A percentile compares a stretch with the other conserved stretches of the same genome.
phyloP scores from a whole-genome alignment of 2,329 filamentous ascomycete species.

The Fusarium zealandicum region DNA sequence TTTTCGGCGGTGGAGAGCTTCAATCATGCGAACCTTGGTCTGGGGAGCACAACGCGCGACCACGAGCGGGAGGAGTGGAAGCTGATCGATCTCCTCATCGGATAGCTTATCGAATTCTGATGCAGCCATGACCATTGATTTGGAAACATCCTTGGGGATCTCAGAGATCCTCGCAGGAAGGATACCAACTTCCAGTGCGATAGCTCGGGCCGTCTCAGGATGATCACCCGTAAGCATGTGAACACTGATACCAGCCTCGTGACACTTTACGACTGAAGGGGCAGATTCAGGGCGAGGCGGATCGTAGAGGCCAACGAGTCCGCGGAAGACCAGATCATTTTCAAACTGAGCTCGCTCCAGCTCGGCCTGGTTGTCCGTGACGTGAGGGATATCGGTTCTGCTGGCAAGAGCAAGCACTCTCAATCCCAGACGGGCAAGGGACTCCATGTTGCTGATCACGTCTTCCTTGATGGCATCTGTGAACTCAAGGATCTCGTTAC shows the following conservation, averaged over 20 bases:
- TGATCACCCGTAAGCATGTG: constrained; percentile 78
- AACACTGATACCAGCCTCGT: constrained; percentile 68
- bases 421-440: constrained; percentile 69
- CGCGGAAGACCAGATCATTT: constrained; percentile 68
- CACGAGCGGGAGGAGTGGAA: constrained; percentile 70
- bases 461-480: constrained; percentile 61
- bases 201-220: constrained; percentile 68
- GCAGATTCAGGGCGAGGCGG: constrained; percentile 73
- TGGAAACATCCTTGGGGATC: constrained; percentile 61
- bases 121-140: constrained; percentile 71
- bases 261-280: constrained; percentile 63
- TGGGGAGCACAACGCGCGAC: constrained; percentile 74
- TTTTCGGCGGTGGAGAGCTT: constrained; percentile 70
- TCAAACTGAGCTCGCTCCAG: constrained; percentile 65
- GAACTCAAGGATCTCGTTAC: constrained; percentile 54
- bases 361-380: constrained; percentile 49
- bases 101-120: constrained; percentile 71
- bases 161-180: constrained; percentile 59
- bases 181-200: constrained; percentile 70
- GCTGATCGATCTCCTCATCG: constrained; percentile 67
- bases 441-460: constrained; percentile 73
- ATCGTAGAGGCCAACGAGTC: constrained; percentile 76
- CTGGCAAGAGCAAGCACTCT: constrained; percentile 73
- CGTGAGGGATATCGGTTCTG: constrained; percentile 50
- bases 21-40: constrained; percentile 79